These are phyloP conservation scores for Punica granatum DNA, from an alignment of 345 rosid genomes.

Conservation along the genomic window DNA sequence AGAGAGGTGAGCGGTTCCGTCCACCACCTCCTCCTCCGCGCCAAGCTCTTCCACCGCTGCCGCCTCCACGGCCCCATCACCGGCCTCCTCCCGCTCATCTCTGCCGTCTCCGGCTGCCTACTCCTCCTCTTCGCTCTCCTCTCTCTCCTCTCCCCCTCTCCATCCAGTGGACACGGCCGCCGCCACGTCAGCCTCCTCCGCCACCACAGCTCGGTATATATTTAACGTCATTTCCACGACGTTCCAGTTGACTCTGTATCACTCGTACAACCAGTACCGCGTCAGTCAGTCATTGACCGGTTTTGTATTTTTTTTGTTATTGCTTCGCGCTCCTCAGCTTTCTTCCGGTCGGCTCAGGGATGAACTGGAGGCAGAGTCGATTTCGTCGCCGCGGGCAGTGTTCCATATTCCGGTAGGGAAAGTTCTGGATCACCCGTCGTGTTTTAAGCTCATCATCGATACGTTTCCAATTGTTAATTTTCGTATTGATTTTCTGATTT, in stretches of 20 bases:
- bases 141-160: constrained; percentile 39
- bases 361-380: constrained; percentile 22
- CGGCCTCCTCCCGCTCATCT: constrained; percentile 44
- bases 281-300: constrained; percentile 2
- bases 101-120: constrained; percentile 46
- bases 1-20: constrained; percentile 1
- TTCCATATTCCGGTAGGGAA: constrained; percentile 57
- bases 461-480: constrained; percentile 1
- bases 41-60: constrained; percentile 34
- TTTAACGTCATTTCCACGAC: neutral
- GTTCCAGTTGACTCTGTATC: neutral
- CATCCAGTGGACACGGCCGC: constrained; percentile 31
- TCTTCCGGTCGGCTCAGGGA: constrained; percentile 18
- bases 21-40: constrained; percentile 18
- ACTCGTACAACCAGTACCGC: neutral
- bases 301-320: neutral
- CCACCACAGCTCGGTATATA: constrained; percentile 16
- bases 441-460: neutral
- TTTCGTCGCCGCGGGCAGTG: constrained; percentile 6
- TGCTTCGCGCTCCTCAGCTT: neutral
- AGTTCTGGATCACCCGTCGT: neutral
- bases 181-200: constrained; percentile 12
- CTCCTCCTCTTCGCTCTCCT: constrained; percentile 48
- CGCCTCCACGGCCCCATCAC: constrained; percentile 35
- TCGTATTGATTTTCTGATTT: neutral